Base-by-base conservation (phyloP, 2,329 filamentous ascomycete species). In the Trichophyton mentagrophytes region DNA sequence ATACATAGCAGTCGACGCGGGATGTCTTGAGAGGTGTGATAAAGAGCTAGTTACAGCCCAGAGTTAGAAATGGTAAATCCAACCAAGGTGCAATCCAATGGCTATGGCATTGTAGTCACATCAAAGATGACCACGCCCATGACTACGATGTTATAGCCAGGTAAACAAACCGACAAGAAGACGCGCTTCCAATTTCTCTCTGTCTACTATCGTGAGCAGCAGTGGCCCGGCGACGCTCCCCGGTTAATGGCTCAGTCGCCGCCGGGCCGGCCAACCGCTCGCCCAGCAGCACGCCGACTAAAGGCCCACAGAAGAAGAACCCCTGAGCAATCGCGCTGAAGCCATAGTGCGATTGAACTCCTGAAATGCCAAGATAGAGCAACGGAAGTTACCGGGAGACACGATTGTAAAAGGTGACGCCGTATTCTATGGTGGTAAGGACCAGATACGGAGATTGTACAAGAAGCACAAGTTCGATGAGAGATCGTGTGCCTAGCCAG, bases 251-350 rank as follows among this genome's bases (percentile, higher is more conserved):
- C 62, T 1, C 55, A 62, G 44, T 69, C 61, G 42, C 67, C 61
- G 4, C 61, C 1, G 66, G 63, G 1, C 66, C 66, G 9, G 62
- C 67, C 30, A 68, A 62, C 20, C 64, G 65, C 15, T 65, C 64
- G 22, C 65, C 67, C 30, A 69, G 60, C 33, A 69, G 51, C 9
- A 64, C 66, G 0, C 67, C 67, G 49, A 67, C 56, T 2, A 68
- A 64, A 3, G 67, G 67, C 0, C 66, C 66, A 6, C 67, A 51
- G 59, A 69, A 69, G 51, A 67, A 65, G 9, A 69, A 61, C n/a
- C 67, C 67, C 57, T 68, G 66, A 9, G 61, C 63, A 8, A 61
- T 59, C 2, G 66, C 65, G 60, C 65, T 63, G 58, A 69, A 69
- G 2, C 49, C 51, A 42, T 69, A 69, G 20, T 69, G 3, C 49